These are phyloP conservation scores for Suillus subalutaceus DNA, from an alignment of 768 basidiomycete genomes.

Conservation along the genomic window DNA sequence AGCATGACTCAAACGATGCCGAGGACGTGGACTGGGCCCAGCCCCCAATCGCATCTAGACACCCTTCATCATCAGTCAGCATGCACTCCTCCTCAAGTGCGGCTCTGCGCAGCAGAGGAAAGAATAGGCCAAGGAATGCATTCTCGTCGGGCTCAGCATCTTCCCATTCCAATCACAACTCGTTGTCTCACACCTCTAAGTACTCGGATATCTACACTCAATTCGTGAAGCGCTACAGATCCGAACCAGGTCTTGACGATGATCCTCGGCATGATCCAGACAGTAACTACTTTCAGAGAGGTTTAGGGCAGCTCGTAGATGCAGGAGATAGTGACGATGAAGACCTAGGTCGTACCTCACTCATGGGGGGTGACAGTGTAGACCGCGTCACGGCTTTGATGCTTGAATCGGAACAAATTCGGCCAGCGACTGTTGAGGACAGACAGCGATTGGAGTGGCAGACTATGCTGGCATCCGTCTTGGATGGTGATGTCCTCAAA, in stretches of 20 bases:
- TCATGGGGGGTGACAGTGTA: conserved; percentile 46
- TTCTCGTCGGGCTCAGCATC: conserved; percentile 33
- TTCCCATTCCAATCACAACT: conserved; percentile 32
- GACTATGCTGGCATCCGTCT: conserved; percentile 89
- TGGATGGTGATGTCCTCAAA: conserved; percentile 92
- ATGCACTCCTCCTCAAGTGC: conserved; percentile 32
- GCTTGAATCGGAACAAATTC: conserved; percentile 63
- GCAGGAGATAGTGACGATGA: conserved; percentile 81
- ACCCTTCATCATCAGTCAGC: conserved; percentile 17
- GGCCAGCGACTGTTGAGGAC: conserved; percentile 73
- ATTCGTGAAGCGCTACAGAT: conserved; percentile 76
- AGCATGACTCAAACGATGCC: conserved; percentile 53
- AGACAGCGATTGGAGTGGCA: conserved; percentile 93
- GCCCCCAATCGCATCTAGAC: conserved; percentile 34
- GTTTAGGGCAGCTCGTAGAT: conserved; percentile 67
- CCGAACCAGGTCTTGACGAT: conserved; percentile 60
- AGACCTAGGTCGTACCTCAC: conserved; percentile 48
- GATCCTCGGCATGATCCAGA: conserved; percentile 83
- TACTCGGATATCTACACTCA: conserved; percentile 76
- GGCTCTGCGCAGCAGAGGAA: conserved; percentile 34
- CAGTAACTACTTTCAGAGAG: conserved; percentile 77
- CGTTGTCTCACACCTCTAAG: conserved; percentile 36
- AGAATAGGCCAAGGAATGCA: conserved; percentile 31
- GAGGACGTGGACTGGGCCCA: conserved; percentile 51
- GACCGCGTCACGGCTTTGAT: conserved; percentile 56